A percentile compares a stretch with the other conserved stretches of the same genome.
Evolutionary conservation across 202 grass and related monocot species (phyloP).

Genomic region (Bolboschoenoplectus hybrid): DNA sequence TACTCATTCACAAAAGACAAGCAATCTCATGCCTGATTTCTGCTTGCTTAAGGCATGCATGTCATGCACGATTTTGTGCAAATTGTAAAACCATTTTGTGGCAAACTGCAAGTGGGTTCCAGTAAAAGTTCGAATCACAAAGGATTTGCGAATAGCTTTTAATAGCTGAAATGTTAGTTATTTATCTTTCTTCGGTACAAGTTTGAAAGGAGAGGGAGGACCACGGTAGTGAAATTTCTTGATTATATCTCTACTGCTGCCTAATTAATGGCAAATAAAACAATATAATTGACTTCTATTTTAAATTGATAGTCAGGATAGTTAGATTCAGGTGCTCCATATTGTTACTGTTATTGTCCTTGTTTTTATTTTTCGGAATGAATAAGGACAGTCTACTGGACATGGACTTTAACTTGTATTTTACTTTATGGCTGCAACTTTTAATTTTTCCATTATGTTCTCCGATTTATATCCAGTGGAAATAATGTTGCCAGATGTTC

Average conservation of each 20-base stretch:
- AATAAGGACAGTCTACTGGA: neutral
- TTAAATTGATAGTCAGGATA: neutral
- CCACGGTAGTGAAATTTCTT: neutral
- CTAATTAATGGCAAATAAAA: neutral
- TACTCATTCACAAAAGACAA: neutral
- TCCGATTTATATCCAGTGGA: neutral
- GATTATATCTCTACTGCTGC: neutral
- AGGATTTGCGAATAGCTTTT: neutral
- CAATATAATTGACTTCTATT: slow-evolving; percentile 1
- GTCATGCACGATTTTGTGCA: neutral
- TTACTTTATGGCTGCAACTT: neutral
- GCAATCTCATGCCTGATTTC: slow-evolving; percentile 14
- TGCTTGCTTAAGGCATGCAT: slow-evolving; percentile 9
- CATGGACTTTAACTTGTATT: neutral
- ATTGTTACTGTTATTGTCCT: neutral
- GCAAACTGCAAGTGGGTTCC: neutral
- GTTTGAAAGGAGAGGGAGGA: neutral
- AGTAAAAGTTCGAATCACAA: neutral
- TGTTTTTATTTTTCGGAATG: slow-evolving; percentile 12
- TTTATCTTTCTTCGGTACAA: neutral
- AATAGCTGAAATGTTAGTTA: neutral
- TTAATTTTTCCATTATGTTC: neutral
- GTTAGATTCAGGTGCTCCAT: neutral
- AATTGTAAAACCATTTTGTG: neutral
- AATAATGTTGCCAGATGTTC: neutral